Base-by-base conservation (phyloP, 129 eudicot genomes). In the Mikania micrantha region DNA sequence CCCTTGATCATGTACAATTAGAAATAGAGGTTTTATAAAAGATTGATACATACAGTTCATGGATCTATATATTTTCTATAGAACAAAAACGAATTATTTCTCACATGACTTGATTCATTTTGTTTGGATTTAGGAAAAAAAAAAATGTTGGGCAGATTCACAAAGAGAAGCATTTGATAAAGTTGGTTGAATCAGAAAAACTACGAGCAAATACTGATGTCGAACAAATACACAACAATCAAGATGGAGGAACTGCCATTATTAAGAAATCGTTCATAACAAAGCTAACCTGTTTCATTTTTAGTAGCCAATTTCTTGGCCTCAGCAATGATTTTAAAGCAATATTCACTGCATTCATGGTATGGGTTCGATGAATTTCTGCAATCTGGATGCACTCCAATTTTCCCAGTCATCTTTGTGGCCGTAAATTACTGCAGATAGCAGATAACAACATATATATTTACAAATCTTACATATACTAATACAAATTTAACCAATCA, bases 341-440 rank as follows among this genome's bases (percentile, higher is more conserved):
- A 90, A 74, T 74, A 90, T 57, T 90, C 84, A 59, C 75, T 83
- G 66, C 97, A 90, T 76, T 79, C 88, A 72, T 90, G 95, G 34
- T 84, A 87, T 0, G 87, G 92, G 36, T 87, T 90, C 12, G 85
- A 76, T 5, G 92, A 90, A 60, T 90, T 90, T 57, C 83, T 83
- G 81, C 95, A 90, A 74, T 87, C 92, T 57, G 92, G 90, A 75
- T 83, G 92, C 38, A 85, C 90, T 70, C 81, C 76, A 32, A 87
- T 78, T 75, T 76, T 86, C 47, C 67, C 83, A 69, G 73, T 71
- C 90, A 89, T 78, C 41, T 42, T 49, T 66, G 50, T 34, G 24
- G 22, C 40, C 31, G 24, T 28, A 31, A 5, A 49, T 29, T 8
- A 31, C 64, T 58, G 40, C 64, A 57, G 32, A 52, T 11, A 15